phyloP scores from a whole-genome alignment of 495 filamentous ascomycete genomes.

The Aspergillus hancockii region DNA sequence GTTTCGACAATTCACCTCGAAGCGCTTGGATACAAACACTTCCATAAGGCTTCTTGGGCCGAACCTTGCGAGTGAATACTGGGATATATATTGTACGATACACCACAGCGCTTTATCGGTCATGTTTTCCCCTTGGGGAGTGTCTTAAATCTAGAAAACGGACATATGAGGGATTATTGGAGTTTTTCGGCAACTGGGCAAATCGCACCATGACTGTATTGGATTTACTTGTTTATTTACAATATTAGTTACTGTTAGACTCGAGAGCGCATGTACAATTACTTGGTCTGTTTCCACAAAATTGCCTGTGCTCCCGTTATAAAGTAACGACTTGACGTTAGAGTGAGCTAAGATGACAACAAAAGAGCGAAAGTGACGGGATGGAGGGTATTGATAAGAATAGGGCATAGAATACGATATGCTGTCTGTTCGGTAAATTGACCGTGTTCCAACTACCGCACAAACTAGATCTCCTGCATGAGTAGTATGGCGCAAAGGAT shows the following conservation, averaged over 20 bases:
- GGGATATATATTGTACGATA: slow-evolving; percentile 37
- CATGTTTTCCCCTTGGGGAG: neutral
- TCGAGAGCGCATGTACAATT: slow-evolving; percentile 26
- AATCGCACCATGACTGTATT: slow-evolving; percentile 22
- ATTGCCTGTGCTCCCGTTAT: neutral
- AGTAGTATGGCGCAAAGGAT: neutral
- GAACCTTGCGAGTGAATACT: slow-evolving; percentile 9
- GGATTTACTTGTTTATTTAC: slow-evolving; percentile 22
- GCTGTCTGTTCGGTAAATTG: slow-evolving; percentile 9
- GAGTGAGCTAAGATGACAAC: neutral
- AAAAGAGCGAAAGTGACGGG: neutral
- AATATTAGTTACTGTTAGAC: slow-evolving; percentile 32
- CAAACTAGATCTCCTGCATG: neutral
- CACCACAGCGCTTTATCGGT: slow-evolving; percentile 18
- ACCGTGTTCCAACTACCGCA: slow-evolving; percentile 1
- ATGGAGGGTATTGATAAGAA: slow-evolving; percentile 14
- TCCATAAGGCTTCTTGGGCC: neutral
- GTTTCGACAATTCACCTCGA: slow-evolving; percentile 7
- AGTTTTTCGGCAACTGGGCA: slow-evolving; percentile 42
- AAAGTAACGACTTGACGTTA: slow-evolving; percentile 4
- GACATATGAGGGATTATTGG: slow-evolving; percentile 34
- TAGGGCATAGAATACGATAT: slow-evolving; percentile 15
- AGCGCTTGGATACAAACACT: slow-evolving; percentile 12
- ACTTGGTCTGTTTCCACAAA: slow-evolving; percentile 22
- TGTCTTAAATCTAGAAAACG: slow-evolving; percentile 17